These are phyloP conservation scores for Arxiozyma bovina DNA, from an alignment of 1,139 yeast genomes.

Conservation along the genomic window DNA sequence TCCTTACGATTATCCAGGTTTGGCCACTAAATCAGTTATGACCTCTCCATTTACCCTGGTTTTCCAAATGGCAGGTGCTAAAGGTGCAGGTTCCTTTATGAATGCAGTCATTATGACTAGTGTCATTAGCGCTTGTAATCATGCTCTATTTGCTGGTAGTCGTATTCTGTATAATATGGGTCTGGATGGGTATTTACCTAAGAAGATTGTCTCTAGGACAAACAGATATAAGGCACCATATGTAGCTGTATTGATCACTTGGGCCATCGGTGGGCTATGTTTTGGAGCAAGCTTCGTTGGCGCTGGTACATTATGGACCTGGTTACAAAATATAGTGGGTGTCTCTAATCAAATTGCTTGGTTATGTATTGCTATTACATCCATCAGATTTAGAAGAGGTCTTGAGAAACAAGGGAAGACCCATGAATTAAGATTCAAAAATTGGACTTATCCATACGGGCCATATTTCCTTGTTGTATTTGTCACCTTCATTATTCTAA, in stretches of 20 bases:
- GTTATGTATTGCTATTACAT: slow-evolving; percentile 37
- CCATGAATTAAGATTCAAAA: slow-evolving; percentile 33
- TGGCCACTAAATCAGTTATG: slow-evolving; percentile 36
- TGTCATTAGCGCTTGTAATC: slow-evolving; percentile 45
- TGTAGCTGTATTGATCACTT: slow-evolving; percentile 34
- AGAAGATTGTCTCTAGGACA: slow-evolving; percentile 37
- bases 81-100: slow-evolving; percentile 39
- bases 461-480: slow-evolving; percentile 46
- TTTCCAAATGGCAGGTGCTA: slow-evolving; percentile 44
- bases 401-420: slow-evolving; percentile 36
- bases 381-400: slow-evolving; percentile 46
- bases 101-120: slow-evolving; percentile 45
- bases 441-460: slow-evolving; percentile 57
- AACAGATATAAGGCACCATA: slow-evolving; percentile 42
- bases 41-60: slow-evolving; percentile 63
- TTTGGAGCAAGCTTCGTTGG: slow-evolving; percentile 33
- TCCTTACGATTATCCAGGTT: slow-evolving; percentile 38
- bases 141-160: slow-evolving; percentile 44
- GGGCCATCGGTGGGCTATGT: slow-evolving; percentile 33
- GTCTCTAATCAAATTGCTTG: slow-evolving; percentile 36
- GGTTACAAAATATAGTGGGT: slow-evolving; percentile 35
- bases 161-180: slow-evolving; percentile 42
- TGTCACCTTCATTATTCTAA: slow-evolving; percentile 41
- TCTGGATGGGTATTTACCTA: slow-evolving; percentile 41
- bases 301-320: slow-evolving; percentile 33